Conservation (phyloP, 306 rosid species). For the Malus asiatica region DNA sequence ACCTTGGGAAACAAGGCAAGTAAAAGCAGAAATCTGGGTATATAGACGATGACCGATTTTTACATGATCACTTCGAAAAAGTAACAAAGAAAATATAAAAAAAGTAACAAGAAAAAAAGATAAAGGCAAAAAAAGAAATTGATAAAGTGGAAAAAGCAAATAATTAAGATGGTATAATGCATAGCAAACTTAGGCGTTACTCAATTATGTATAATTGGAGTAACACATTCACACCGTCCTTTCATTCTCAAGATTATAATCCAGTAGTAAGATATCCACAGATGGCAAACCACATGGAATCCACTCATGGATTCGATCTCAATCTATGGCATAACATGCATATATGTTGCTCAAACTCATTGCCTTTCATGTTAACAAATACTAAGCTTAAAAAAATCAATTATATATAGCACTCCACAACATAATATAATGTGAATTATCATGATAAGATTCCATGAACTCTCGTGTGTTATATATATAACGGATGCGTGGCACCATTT, state of each 20-base stretch:
- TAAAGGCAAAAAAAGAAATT: background rate
- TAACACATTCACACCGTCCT: background rate
- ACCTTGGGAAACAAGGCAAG: constrained; percentile 1
- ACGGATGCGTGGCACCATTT: no score
- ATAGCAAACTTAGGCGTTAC: constrained; percentile 1
- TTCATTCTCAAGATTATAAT: background rate
- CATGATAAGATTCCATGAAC: no score
- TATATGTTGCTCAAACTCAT: background rate
- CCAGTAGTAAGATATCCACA: background rate
- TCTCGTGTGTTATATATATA: no score
- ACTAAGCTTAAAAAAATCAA: background rate
- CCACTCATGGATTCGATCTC: background rate
- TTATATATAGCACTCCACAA: background rate
- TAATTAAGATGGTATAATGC: background rate
- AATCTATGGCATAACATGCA: background rate
- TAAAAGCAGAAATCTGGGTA: background rate
- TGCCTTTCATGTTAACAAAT: background rate
- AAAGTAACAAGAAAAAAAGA: background rate
- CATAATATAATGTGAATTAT: background rate
- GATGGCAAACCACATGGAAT: background rate
- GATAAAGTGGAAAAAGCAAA: background rate
- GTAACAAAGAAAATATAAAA: background rate
- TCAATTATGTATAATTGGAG: background rate
- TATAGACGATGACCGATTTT: background rate
- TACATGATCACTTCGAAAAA: background rate